phyloP scores from a whole-genome alignment of 129 eudicot genomes.

The Scalesia atractyloides region DNA sequence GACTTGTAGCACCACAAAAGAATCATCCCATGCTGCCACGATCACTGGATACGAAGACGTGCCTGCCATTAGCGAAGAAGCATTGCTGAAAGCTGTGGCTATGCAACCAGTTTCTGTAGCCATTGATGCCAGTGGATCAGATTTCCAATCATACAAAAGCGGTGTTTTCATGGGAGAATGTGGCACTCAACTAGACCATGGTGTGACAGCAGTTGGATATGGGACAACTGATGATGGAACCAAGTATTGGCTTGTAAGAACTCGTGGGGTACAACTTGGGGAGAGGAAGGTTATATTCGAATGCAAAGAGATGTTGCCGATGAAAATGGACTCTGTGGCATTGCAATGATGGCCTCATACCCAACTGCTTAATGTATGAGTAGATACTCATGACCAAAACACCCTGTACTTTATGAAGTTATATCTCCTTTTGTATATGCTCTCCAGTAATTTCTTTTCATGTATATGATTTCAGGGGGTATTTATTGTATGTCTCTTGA shows the following conservation, averaged over 20 bases:
- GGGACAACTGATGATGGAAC: constrained; percentile 22
- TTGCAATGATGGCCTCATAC: constrained; percentile 34
- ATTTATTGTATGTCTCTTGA: not conserved
- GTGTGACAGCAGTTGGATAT: constrained; percentile 26
- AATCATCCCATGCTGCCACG: not conserved
- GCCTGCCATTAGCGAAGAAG: constrained; percentile 18
- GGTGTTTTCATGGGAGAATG: constrained; percentile 30
- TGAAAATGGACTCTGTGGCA: constrained; percentile 27
- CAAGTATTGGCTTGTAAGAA: constrained; percentile 36
- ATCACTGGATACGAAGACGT: constrained; percentile 32
- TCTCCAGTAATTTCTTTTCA: not conserved
- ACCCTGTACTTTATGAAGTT: not conserved
- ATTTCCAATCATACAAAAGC: constrained; percentile 16
- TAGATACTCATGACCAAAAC: not conserved
- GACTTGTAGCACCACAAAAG: constrained; percentile 14
- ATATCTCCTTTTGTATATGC: constrained; percentile 3
- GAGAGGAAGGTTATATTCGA: constrained; percentile 34
- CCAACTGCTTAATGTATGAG: constrained; percentile 17
- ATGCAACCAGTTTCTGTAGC: constrained; percentile 34
- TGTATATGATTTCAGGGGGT: not conserved
- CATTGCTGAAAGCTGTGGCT: constrained; percentile 25
- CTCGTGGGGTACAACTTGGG: constrained; percentile 37
- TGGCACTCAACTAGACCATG: constrained; percentile 31
- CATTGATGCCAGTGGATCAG: constrained; percentile 19
- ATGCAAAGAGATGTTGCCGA: constrained; percentile 26